Base-by-base conservation (phyloP, 1,284 basidiomycete genomes). In the Sporisorium reilianum region DNA sequence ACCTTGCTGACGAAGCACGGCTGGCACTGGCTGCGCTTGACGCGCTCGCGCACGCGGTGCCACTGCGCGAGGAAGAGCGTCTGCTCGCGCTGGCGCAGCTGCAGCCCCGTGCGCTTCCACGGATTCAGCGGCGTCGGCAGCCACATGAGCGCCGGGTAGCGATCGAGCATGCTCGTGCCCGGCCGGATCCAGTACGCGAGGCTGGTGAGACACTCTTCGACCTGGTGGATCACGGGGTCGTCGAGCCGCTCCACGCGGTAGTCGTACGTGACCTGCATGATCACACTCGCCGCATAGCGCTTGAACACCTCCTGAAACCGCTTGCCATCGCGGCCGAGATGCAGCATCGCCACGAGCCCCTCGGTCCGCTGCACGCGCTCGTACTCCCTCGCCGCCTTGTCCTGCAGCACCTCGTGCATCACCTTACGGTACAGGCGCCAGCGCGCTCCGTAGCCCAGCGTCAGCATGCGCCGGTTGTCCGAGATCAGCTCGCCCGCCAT, bases 1-100 rank as follows among this genome's bases (percentile, higher is more conserved):
- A 85, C 73, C 38, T 82, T 77, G 28, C 73, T 68, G 1, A 77
- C 77, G 52, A 85, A 85, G 53, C 81, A 84, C 87, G 74, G 89
- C 89, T 63, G 55, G 68, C 64, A 88, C 86, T 70, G 36, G 18
- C 54, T 58, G 8, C 40, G 11, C 30, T 57, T 44, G 25, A 76
- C 68, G 12, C 75, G 50, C 16, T 20, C 4, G 5, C 61, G 36
- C 3, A 78, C 78, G 7, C 18, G 46, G 3, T 55, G 9, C 36
- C 64, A 72, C 16, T 70, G 58, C 5, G 54, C 53, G 2, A 64
- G 30, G 86, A 89, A 76, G 3, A 79, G 50, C 22, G 46, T 44
- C 28, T 75, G 54, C 42, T 80, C 78, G 36, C 56, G 56, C 2
- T 60, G 51, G 20, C 74, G 65, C 30, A 79, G 50, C 14, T 50